These are phyloP conservation scores for Phalaenopsis aphrodite DNA, from an alignment of 106 monocot genomes.

Conservation along the genomic window DNA sequence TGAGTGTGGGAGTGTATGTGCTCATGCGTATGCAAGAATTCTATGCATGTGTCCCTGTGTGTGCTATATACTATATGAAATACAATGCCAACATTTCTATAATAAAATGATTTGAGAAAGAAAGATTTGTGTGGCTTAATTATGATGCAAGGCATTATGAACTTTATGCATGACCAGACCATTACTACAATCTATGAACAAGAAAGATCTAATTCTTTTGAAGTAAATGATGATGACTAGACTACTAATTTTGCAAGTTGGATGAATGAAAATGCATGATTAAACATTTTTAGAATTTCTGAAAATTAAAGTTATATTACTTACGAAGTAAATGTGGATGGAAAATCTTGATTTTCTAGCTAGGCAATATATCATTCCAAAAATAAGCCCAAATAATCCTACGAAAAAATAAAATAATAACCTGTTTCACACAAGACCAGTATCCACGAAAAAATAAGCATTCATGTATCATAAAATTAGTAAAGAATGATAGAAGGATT, in stretches of 20 bases:
- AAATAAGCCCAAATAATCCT: neutral
- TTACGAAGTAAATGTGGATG: neutral
- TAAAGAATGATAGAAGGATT: neutral
- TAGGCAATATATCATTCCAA: neutral
- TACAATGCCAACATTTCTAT: too few species aligned
- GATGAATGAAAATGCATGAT: neutral
- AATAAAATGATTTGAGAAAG: too few species aligned
- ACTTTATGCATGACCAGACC: neutral
- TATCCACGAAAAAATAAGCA: neutral
- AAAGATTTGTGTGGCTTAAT: too few species aligned
- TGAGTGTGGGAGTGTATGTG: too few species aligned
- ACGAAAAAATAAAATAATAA: neutral
- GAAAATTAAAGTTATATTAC: neutral
- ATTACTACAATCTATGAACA: neutral
- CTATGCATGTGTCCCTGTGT: too few species aligned
- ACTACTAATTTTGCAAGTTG: neutral
- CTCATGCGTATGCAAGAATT: too few species aligned
- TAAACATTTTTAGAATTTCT: neutral
- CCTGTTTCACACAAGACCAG: neutral
- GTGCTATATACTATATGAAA: too few species aligned
- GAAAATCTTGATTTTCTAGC: neutral
- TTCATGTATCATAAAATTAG: neutral
- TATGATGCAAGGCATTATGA: neutral
- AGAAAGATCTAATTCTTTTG: neutral
- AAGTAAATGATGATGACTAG: neutral